A percentile compares a stretch with the other conserved stretches of the same genome.
Conservation (phyloP, 2,329 filamentous ascomycete genomes). For the Aspergillus tanneri region DNA sequence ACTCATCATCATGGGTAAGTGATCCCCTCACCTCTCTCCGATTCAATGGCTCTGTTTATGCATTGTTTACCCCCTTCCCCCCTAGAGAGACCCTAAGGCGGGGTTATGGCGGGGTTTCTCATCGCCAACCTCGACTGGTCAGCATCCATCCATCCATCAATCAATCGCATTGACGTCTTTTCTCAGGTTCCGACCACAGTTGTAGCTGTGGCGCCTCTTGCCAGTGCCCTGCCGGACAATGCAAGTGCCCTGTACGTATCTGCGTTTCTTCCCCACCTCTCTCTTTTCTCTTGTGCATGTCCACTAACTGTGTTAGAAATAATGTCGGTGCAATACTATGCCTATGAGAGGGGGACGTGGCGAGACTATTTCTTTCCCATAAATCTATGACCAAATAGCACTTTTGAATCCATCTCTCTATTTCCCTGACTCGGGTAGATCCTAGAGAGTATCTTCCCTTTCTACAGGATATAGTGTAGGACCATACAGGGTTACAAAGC, state of each 20-base stretch:
- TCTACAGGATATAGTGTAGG: too few species aligned
- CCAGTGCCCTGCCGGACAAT: slow-evolving; percentile 42
- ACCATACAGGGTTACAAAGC: too few species aligned
- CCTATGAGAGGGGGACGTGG: too few species aligned
- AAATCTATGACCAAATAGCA: too few species aligned
- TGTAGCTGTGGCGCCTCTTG: slow-evolving; percentile 44
- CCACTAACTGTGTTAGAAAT: not conserved
- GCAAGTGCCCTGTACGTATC: slow-evolving; percentile 41
- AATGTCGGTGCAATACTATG: too few species aligned
- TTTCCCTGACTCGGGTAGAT: too few species aligned
- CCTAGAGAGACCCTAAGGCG: not conserved
- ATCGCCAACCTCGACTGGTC: not conserved
- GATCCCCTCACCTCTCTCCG: not conserved
- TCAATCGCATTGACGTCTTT: not conserved
- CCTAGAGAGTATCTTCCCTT: too few species aligned
- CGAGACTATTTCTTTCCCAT: too few species aligned
- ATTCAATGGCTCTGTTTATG: too few species aligned
- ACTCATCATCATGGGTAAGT: slow-evolving; percentile 17
- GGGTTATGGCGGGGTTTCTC: slow-evolving; percentile 7
- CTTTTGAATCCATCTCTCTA: too few species aligned
- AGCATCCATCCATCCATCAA: not conserved
- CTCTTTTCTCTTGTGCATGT: not conserved
- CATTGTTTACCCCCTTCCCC: too few species aligned
- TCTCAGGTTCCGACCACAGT: slow-evolving; percentile 34
- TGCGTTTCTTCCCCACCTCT: not conserved